phyloP scores from a whole-genome alignment of 2,329 filamentous ascomycete species.

The Fusarium subglutinans region DNA sequence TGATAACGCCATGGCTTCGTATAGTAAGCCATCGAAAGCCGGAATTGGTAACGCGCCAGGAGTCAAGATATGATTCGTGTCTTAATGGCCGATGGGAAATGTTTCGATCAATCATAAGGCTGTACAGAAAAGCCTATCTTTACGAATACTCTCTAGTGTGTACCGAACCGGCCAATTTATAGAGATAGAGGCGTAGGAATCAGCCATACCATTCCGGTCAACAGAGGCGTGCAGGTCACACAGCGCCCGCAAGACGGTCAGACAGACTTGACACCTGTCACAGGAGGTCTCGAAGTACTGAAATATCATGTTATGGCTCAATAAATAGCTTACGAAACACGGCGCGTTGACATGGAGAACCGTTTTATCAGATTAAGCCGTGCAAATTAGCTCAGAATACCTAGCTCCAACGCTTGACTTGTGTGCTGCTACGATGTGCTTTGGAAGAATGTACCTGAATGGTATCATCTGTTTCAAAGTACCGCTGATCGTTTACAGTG shows the following conservation, averaged over 20 bases:
- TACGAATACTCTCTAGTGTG: not conserved
- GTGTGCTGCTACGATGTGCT: not conserved
- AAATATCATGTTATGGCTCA: accelerated
- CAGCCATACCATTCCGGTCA: not conserved
- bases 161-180: not conserved
- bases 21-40: not conserved
- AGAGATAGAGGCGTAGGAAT: not conserved
- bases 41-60: not conserved
- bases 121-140: not conserved
- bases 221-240: not conserved
- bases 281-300: not conserved
- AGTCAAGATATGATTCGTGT: not conserved
- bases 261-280: not conserved
- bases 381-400: not conserved
- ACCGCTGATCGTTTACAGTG: not conserved
- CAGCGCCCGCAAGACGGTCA: too few species aligned
- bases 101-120: not conserved
- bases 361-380: not conserved
- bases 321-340: not conserved
- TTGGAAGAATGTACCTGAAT: accelerated
- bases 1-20: not conserved
- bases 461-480: not conserved
- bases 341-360: not conserved
- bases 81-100: not conserved
- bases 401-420: not conserved